Evolutionary conservation across 202 grass and related monocot species (phyloP), one percentile per base, ranked within the genome.

Genomic region (Schoenoplectus tabernaemontani): DNA sequence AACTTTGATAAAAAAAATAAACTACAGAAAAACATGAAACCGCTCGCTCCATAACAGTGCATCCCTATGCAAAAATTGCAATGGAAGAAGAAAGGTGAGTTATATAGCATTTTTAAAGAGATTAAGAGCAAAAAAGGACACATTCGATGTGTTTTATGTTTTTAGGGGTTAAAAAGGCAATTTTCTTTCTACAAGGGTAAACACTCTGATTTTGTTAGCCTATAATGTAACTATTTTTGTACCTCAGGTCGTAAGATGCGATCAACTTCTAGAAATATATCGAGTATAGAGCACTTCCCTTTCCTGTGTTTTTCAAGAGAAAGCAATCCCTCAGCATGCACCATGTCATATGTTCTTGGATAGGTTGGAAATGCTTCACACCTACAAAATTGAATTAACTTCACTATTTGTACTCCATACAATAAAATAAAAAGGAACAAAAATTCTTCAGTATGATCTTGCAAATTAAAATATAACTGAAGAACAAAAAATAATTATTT

Each of bases 331-430:
- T 99, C 88, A 80, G 90, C 92, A 69, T 99, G 96, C 64, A 99
- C 92, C 96, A 93, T 89, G 90, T 99, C 96, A 87, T 99, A 99
- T 82, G 96, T 96, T 88, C 96, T 93, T 47, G 96, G 96, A 84
- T 96, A 99, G 44, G 96, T 88, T 76, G 96, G 92, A 89, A 99
- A 99, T 48, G 92, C 83, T 85, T 99, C 96, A 85, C 96, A 99
- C 96, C 96, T 99, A 80, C 78, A 75, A 53, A 56, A 75, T 75
- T 56, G 71, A 10, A 75, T 54, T 56, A 56, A 75, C 71, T 75
- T 75, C 47, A 36, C 47, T 36, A 19, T 9, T 54, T 56, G 26
- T 34, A 6, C 28, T 74, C 15, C 4, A 75, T 36, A 36, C 3
- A 33, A 51, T 46, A 43, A 54, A 75, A 36, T 67, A 39, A 42